Conservation (phyloP, 371 early-diverging fungal species). For the Apophysomyces ossiformis region DNA sequence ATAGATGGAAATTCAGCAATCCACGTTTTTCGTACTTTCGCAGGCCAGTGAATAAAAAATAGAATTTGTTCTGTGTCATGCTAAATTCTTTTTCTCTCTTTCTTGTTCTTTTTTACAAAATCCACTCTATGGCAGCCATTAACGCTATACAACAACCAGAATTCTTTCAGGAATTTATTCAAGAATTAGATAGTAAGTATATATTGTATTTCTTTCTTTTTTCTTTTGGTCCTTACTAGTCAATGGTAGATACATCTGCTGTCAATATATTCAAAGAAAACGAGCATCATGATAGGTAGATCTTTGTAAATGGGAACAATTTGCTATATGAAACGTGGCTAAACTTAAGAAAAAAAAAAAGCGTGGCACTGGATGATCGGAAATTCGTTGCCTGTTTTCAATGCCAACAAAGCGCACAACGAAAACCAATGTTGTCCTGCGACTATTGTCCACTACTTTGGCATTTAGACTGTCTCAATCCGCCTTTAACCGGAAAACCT, state of each 20-base stretch:
- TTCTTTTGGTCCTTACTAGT: background rate
- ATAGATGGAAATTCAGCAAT: no score
- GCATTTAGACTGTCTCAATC: slow-evolving; percentile 4
- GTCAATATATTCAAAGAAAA: background rate
- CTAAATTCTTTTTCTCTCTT: slow-evolving; percentile 3
- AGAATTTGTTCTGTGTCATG: slow-evolving; percentile 6
- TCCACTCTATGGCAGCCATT: background rate
- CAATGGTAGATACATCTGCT: background rate
- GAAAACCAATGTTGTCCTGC: background rate
- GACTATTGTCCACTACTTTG: background rate
- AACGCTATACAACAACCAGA: background rate
- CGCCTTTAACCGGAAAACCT: background rate
- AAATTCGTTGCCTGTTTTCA: slow-evolving; percentile 4
- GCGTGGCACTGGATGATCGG: background rate
- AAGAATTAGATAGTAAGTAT: background rate
- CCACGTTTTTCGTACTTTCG: no score
- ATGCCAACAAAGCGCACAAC: background rate
- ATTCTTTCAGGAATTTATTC: slow-evolving; percentile 3
- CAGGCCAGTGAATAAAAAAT: background rate
- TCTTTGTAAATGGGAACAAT: background rate
- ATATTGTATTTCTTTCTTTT: background rate
- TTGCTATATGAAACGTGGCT: background rate
- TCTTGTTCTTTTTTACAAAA: background rate
- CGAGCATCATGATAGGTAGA: background rate
- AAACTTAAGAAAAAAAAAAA: background rate